Conservation (phyloP, 192 early-diverging fungal genomes). For the Linnemannia exigua region DNA sequence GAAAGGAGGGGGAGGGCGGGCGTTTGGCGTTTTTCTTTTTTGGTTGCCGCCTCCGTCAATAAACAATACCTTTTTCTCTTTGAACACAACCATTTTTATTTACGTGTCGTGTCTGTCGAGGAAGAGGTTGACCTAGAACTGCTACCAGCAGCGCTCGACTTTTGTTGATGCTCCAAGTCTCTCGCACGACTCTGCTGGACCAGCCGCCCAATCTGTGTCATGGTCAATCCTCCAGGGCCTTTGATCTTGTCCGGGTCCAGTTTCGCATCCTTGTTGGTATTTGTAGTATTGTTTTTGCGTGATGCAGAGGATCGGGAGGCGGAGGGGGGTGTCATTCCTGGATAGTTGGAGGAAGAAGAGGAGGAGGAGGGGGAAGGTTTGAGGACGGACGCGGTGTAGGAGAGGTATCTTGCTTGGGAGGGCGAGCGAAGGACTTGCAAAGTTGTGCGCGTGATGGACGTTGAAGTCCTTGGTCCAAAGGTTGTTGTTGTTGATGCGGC, state of each 20-base stretch:
- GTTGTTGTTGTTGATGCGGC: background rate
- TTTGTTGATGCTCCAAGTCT: conserved; percentile 40
- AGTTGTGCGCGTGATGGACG: background rate
- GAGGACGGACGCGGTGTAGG: background rate
- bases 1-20: background rate
- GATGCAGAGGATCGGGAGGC: conserved; percentile 3
- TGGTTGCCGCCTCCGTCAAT: too few species aligned
- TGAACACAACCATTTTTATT: background rate
- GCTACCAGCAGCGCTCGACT: background rate
- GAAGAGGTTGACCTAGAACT: too few species aligned
- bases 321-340: background rate
- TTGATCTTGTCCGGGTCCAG: conserved; percentile 62
- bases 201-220: conserved; percentile 56
- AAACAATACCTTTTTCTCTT: background rate
- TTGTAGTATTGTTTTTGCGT: background rate
- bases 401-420: background rate
- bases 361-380: background rate
- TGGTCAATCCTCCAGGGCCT: conserved; percentile 59
- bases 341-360: too few species aligned
- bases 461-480: background rate
- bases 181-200: conserved; percentile 38
- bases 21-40: background rate
- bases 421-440: background rate
- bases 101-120: too few species aligned
- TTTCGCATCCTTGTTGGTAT: background rate